Evolutionary conservation across 1,284 basidiomycete genomes (phyloP).

Genomic region (Ustilago trichophora): DNA sequence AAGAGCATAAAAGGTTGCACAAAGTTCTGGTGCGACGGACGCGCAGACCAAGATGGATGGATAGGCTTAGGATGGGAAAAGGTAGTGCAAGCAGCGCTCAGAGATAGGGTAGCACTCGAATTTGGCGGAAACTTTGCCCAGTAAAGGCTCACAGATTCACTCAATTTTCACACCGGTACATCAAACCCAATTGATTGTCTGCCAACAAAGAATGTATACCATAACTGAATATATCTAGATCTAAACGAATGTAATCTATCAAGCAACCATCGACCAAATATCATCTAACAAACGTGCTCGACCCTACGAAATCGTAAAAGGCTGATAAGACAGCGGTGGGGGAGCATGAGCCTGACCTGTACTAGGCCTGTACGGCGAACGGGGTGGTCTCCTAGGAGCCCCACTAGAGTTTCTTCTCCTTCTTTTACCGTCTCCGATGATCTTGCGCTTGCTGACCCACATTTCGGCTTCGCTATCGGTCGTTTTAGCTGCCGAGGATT

Average conservation of each 20-base stretch:
- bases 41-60: conserved; percentile 1
- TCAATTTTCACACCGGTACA: too few species aligned
- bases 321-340: too few species aligned
- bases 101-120: conserved; percentile 38
- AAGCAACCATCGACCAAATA: too few species aligned
- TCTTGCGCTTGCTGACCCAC: conserved; percentile 15
- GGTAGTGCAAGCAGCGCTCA: conserved; percentile 3
- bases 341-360: too few species aligned
- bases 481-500: not conserved
- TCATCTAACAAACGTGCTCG: too few species aligned
- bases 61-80: conserved; percentile 10
- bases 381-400: conserved; percentile 17
- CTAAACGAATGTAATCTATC: too few species aligned
- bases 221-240: too few species aligned
- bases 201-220: not conserved
- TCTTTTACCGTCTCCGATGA: not conserved
- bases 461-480: conserved; percentile 29
- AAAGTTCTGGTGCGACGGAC: not conserved
- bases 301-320: too few species aligned
- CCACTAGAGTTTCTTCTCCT: conserved; percentile 1
- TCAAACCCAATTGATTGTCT: too few species aligned
- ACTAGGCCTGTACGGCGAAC: conserved; percentile 15
- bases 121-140: conserved; percentile 40
- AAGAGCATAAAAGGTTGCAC: not conserved
- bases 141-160: too few species aligned